These are phyloP conservation scores for Aspergillus japonicus DNA, from an alignment of 2,329 filamentous ascomycete genomes.

Conservation along the genomic window DNA sequence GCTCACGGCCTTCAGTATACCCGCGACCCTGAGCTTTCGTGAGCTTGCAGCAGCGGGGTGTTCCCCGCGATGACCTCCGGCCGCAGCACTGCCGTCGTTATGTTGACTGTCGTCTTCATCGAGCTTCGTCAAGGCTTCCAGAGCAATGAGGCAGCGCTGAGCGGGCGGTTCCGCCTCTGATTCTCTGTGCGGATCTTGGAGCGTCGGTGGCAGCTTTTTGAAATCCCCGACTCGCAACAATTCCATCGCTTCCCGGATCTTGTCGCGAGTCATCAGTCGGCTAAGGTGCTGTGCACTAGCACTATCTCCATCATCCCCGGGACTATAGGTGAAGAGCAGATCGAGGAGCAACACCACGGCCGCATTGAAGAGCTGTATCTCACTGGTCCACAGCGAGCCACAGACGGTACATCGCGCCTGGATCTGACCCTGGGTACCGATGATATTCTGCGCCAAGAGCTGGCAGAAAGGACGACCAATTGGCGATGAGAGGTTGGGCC, in stretches of 20 bases:
- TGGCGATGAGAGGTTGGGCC: constrained; percentile 2
- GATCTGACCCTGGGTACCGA: constrained; percentile 9
- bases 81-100: neutral
- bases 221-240: constrained; percentile 2
- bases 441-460: constrained; percentile 15
- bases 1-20: neutral
- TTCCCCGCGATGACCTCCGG: too few relatives aligned
- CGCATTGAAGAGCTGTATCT: constrained; percentile 1
- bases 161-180: neutral
- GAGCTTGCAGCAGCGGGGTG: too few relatives aligned
- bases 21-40: neutral
- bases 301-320: neutral
- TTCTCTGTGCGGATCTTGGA: neutral
- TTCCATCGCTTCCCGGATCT: constrained; percentile 11
- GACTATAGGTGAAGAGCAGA: neutral
- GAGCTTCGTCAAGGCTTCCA: neutral
- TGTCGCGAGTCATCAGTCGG: constrained; percentile 12
- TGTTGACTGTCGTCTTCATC: neutral
- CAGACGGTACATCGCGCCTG: constrained; percentile 12
- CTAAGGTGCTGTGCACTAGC: neutral
- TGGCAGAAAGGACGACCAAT: constrained; percentile 8
- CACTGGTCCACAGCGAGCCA: constrained; percentile 8
- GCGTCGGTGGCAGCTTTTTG: too few relatives aligned
- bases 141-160: neutral
- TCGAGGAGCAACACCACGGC: neutral